Base-by-base conservation (phyloP, 164 flowering plant species). In the Vitis rotundifolia region DNA sequence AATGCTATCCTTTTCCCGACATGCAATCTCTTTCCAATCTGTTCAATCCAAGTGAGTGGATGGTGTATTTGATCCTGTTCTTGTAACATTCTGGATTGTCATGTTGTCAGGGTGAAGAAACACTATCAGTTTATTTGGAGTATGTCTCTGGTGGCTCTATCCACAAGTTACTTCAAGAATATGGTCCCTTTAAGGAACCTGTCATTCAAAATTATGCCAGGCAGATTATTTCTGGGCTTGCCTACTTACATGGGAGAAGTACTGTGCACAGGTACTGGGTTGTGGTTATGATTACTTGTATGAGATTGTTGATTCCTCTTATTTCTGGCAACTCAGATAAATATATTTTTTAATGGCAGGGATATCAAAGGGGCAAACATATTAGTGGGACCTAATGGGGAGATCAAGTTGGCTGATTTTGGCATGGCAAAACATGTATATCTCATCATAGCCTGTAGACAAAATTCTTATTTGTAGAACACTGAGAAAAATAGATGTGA, bases 351-450 rank as follows among this genome's bases (percentile, higher is more conserved):
- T 55, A 55, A 15, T 81, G 69, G 67, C 84, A 89, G 94, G 82
- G 94, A 89, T 64, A 88, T 89, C 49, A 89, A 89, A 78, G 94
- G 94, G 58, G 94, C 94, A 29, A 89, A 89, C 70, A 88, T 89
- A 63, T 73, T 89, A 61, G 94, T 89, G 5, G 91, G 81, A 77
- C 91, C 94, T 19, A 86, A 83, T 76, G 94, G 91, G 50, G 94
- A 86, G 75, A 79, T 89, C 73, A 89, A 89, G 81, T 79, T 89
- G 69, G 91, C 88, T n/a, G 94, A 89, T 70, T 89, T 89, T 71
- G 94, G 94, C 77, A 89, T 89, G 94, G 91, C 94, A 48, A 89
- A 89, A 75, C 94, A 89, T 84, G 94, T 89, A 88, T 12, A 77
- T 67, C 29, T 63, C 61, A 22, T 63, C 61, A 68, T 16, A 22